Conservation (phyloP, 305 asterid species). For the Galium porrigens region DNA sequence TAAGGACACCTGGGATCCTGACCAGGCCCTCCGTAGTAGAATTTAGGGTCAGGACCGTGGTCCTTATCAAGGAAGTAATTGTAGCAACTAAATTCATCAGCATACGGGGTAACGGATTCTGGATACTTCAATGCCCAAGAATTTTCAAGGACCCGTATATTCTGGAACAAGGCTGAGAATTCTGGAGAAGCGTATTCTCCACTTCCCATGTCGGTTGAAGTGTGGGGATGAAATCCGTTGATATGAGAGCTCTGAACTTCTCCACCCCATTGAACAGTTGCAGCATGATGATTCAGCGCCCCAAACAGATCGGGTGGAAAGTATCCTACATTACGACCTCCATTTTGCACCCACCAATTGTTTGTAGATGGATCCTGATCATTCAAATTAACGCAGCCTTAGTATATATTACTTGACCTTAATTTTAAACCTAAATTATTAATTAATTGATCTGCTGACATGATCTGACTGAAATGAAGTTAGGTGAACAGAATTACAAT, state of each 20-base stretch:
- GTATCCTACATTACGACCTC: slow-evolving; percentile 12
- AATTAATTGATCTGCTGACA: no score
- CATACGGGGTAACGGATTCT: no score
- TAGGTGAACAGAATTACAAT: no score
- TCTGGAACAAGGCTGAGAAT: slow-evolving; percentile 20
- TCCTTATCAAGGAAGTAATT: slow-evolving; percentile 23
- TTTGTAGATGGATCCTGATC: slow-evolving; percentile 32
- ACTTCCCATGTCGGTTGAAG: slow-evolving; percentile 11
- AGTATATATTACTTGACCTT: no score
- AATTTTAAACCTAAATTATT: no score
- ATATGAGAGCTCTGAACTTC: slow-evolving; percentile 46
- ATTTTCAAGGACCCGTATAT: slow-evolving; percentile 32
- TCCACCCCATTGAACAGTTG: slow-evolving; percentile 54
- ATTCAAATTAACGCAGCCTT: background rate
- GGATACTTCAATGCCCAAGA: no score
- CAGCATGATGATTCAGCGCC: background rate
- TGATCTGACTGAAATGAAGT: no score
- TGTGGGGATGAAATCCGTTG: slow-evolving; percentile 27
- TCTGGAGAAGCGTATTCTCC: slow-evolving; percentile 7
- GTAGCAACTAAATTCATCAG: no score
- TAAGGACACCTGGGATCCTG: slow-evolving; percentile 32
- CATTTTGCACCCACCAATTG: slow-evolving; percentile 58
- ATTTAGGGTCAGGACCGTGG: slow-evolving; percentile 38
- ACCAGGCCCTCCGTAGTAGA: slow-evolving; percentile 66
- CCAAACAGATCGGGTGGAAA: slow-evolving; percentile 34